These are phyloP conservation scores for Trichophyton schoenleinii DNA, from an alignment of 2,329 filamentous ascomycete genomes.

Conservation along the genomic window DNA sequence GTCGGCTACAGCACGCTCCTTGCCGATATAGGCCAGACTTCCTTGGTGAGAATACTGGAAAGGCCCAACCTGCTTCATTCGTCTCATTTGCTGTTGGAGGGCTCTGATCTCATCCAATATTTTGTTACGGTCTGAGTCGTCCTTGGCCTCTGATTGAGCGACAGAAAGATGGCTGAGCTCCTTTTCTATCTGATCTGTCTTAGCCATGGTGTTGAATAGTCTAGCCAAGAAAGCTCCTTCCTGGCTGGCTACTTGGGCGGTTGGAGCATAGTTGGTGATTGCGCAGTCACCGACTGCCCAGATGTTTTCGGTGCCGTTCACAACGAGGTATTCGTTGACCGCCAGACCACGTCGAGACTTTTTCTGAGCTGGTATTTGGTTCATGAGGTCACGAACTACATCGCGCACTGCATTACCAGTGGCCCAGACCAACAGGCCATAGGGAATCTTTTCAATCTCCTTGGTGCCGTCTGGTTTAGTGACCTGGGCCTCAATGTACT, in stretches of 20 bases:
- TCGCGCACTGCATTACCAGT: conserved; percentile 90
- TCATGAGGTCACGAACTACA: conserved; percentile 82
- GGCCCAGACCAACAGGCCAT: conserved; percentile 93
- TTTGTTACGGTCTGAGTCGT: conserved; percentile 45
- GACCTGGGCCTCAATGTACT: conserved; percentile 80
- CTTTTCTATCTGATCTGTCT: conserved; percentile 69
- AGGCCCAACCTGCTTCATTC: conserved; percentile 88
- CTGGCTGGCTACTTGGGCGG: conserved; percentile 89
- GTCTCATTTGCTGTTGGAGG: conserved; percentile 72
- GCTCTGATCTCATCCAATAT: conserved; percentile 66
- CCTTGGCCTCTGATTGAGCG: conserved; percentile 54
- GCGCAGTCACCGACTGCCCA: conserved; percentile 98
- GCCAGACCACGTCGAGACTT: conserved; percentile 87
- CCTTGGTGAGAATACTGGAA: conserved; percentile 99
- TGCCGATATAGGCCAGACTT: conserved; percentile 92
- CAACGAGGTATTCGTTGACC: conserved; percentile 97
- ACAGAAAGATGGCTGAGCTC: conserved; percentile 59
- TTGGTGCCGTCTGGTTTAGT: conserved; percentile 75
- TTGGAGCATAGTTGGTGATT: conserved; percentile 92
- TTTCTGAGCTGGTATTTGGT: conserved; percentile 84
- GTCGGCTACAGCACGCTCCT: conserved; percentile 94
- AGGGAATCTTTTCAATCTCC: conserved; percentile 68
- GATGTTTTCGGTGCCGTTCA: conserved; percentile 91
- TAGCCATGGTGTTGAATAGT: conserved; percentile 98
- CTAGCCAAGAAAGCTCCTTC: conserved; percentile 90